phyloP scores from a whole-genome alignment of 768 basidiomycete species.

The Rhizopogon rudus region DNA sequence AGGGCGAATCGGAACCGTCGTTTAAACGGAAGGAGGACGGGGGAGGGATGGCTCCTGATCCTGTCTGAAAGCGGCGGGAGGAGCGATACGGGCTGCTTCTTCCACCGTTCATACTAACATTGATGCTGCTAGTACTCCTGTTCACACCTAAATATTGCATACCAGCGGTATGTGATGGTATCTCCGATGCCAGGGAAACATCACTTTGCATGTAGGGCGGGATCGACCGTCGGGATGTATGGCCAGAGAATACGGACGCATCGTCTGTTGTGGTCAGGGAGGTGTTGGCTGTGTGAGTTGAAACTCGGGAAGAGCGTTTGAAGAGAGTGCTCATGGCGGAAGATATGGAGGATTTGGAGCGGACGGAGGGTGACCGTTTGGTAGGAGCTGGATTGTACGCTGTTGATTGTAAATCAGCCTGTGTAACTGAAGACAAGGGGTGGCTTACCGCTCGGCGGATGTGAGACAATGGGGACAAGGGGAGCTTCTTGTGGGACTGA shows the following conservation, averaged over 20 bases:
- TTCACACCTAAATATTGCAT: conserved; percentile 8
- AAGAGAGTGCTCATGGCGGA: conserved; percentile 50
- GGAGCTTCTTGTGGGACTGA: conserved; percentile 58
- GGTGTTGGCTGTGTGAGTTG: conserved; percentile 28
- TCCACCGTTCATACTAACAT: not conserved
- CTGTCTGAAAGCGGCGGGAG: conserved; percentile 30
- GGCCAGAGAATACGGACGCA: conserved; percentile 29
- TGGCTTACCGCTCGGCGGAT: conserved; percentile 14
- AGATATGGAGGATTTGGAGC: conserved; percentile 46
- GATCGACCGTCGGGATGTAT: conserved; percentile 38
- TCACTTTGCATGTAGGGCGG: conserved; percentile 35
- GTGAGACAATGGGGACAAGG: conserved; percentile 49
- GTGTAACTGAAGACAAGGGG: conserved; percentile 6
- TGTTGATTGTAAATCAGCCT: not conserved
- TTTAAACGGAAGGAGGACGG: conserved; percentile 48
- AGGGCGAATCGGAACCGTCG: conserved; percentile 33
- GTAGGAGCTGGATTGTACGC: conserved; percentile 20
- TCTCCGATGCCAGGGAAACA: conserved; percentile 22
- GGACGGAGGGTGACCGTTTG: conserved; percentile 44
- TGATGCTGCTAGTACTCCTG: not conserved
- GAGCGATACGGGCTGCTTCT: conserved; percentile 42
- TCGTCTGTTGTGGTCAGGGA: conserved; percentile 32
- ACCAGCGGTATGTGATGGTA: conserved; percentile 35
- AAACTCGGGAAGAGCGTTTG: conserved; percentile 39
- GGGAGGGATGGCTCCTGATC: conserved; percentile 34